Conservation (phyloP, 345 rosid genomes). For the Psidium friedrichsthalianum region DNA sequence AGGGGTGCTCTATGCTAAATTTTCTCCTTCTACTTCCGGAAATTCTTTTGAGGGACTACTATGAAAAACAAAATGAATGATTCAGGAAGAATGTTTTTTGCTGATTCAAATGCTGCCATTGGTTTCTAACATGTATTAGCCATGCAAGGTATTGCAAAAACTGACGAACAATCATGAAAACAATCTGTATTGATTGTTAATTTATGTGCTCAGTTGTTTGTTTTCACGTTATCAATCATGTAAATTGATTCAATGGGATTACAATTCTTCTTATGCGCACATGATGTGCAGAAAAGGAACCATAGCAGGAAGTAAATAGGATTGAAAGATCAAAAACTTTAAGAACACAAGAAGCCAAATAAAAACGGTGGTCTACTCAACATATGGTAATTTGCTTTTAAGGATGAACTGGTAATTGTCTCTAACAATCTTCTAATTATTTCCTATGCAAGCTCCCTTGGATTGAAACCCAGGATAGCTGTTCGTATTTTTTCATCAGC, state of each 20-base stretch:
- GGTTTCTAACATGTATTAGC: not conserved
- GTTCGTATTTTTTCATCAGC: not conserved
- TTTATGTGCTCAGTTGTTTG: not conserved
- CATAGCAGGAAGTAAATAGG: not conserved
- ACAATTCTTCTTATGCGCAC: not conserved
- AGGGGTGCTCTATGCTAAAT: no score
- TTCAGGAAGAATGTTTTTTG: no score
- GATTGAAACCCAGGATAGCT: not conserved
- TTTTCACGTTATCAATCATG: not conserved
- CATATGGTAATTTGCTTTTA: accelerated
- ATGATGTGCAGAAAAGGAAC: no score
- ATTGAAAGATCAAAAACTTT: not conserved
- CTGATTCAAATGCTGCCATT: no score
- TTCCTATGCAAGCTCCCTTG: not conserved
- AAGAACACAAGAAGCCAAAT: not conserved
- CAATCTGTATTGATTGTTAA: not conserved
- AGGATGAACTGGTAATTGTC: not conserved
- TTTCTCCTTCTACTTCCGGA: no score
- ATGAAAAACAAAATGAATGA: no score
- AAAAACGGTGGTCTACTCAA: not conserved
- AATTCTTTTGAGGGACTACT: no score
- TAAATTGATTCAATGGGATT: not conserved
- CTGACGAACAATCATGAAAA: not conserved
- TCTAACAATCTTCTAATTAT: not conserved
- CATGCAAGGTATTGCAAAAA: not conserved